A percentile compares a stretch with the other conserved stretches of the same genome.
phyloP scores from a whole-genome alignment of 176 grass and related monocot genomes.

The Bothriochloa decipiens region DNA sequence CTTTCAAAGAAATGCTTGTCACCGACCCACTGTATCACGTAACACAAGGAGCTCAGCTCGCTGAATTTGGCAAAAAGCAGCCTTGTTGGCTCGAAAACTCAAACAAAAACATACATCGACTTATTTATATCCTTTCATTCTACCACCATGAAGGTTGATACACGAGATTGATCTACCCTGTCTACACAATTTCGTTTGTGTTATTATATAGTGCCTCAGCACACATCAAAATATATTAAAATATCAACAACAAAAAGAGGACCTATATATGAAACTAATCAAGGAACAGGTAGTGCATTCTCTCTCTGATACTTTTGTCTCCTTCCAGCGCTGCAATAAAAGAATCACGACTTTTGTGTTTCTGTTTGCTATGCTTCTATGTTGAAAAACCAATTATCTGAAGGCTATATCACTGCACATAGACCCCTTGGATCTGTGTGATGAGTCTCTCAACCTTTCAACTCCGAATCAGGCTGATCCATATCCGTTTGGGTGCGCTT shows the following conservation, averaged over 20 bases:
- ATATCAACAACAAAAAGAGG: constrained; percentile 14
- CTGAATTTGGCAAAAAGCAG: background rate
- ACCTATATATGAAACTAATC: constrained; percentile 46
- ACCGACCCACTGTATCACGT: background rate
- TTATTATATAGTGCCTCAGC: constrained; percentile 41
- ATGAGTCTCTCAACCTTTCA: constrained; percentile 19
- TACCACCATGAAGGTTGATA: constrained; percentile 15
- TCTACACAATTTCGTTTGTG: constrained; percentile 36
- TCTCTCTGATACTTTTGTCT: background rate
- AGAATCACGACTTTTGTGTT: constrained; percentile 16
- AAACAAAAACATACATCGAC: background rate
- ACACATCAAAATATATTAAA: constrained; percentile 23
- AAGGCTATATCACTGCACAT: constrained; percentile 44
- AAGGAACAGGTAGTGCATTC: constrained; percentile 22
- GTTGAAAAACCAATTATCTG: constrained; percentile 36
- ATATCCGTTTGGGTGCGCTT: constrained; percentile 72
- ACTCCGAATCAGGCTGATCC: constrained; percentile 43
- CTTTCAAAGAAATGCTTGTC: background rate
- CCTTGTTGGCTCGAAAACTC: too few species aligned
- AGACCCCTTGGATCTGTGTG: constrained; percentile 26
- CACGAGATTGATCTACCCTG: constrained; percentile 25
- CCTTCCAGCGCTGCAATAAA: constrained; percentile 37
- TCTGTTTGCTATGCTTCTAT: constrained; percentile 19
- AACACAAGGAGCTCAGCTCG: background rate
- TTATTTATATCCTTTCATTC: constrained; percentile 39